phyloP scores from a whole-genome alignment of 148 eudicot species.

The Heliamphora exappendiculata region DNA sequence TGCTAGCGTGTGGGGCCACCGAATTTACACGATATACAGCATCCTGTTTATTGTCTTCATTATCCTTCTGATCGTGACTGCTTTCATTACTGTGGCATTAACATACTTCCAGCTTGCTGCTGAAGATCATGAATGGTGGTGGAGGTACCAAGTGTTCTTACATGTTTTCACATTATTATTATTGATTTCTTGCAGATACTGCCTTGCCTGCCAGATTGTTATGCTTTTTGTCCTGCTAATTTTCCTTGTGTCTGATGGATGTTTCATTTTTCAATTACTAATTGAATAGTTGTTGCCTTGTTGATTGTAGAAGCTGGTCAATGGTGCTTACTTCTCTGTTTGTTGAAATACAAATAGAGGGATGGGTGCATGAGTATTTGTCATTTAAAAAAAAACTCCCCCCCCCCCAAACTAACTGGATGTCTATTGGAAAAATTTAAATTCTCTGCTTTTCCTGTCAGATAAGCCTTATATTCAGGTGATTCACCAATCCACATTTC shows the following conservation, averaged over 20 bases:
- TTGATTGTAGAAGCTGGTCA: background rate
- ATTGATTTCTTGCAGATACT: background rate
- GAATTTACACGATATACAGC: slow-evolving; percentile 25
- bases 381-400: too few relatives aligned
- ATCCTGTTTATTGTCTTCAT: slow-evolving; percentile 26
- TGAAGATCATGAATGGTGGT: slow-evolving; percentile 41
- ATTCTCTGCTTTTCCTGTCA: background rate
- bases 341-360: too few relatives aligned
- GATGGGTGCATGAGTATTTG: too few relatives aligned
- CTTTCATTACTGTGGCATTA: slow-evolving; percentile 27
- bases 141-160: slow-evolving; percentile 22
- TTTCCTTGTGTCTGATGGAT: background rate
- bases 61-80: slow-evolving; percentile 30
- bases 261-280: background rate
- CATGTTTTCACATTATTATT: background rate
- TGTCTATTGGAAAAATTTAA: background rate
- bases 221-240: background rate
- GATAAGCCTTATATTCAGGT: background rate
- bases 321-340: background rate
- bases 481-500: background rate
- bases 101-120: slow-evolving; percentile 36
- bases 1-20: slow-evolving; percentile 29
- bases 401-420: background rate
- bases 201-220: background rate
- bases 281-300: too few relatives aligned